These are phyloP conservation scores for Aspergillus transmontanensis DNA, from an alignment of 2,329 filamentous ascomycete species.

Conservation along the genomic window DNA sequence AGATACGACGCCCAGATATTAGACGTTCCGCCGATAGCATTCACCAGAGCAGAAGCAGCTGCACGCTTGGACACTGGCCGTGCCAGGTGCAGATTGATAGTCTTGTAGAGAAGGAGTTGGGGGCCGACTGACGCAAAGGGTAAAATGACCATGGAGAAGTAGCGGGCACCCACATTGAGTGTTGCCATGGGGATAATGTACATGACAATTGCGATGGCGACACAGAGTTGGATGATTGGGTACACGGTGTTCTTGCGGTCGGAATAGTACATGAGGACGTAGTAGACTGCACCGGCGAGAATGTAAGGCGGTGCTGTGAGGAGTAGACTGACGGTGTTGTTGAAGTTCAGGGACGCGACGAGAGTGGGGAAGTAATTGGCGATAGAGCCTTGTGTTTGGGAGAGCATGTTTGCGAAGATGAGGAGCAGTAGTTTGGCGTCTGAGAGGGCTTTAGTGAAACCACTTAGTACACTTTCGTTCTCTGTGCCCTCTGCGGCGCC, in stretches of 20 bases:
- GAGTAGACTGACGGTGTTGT: constrained; percentile 44
- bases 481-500: constrained; percentile 44
- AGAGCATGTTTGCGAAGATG: constrained; percentile 44
- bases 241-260: constrained; percentile 41
- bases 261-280: constrained; percentile 39
- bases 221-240: constrained; percentile 38
- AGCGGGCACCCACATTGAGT: constrained; percentile 42
- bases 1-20: constrained; percentile 31
- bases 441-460: constrained; percentile 32
- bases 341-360: constrained; percentile 26
- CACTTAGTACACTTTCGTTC: constrained; percentile 28
- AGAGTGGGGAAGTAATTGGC: constrained; percentile 31
- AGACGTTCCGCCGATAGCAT: constrained; percentile 32
- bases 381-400: constrained; percentile 40
- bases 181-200: constrained; percentile 45
- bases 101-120: constrained; percentile 47
- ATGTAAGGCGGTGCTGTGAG: constrained; percentile 53
- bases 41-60: constrained; percentile 45
- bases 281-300: constrained; percentile 42
- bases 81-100: constrained; percentile 45
- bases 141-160: constrained; percentile 48
- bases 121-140: constrained; percentile 45
- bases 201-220: constrained; percentile 37
- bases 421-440: constrained; percentile 43
- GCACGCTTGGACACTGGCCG: constrained; percentile 47